Conservation (phyloP, 371 early-diverging fungal species). For the Mucor mucedo region DNA sequence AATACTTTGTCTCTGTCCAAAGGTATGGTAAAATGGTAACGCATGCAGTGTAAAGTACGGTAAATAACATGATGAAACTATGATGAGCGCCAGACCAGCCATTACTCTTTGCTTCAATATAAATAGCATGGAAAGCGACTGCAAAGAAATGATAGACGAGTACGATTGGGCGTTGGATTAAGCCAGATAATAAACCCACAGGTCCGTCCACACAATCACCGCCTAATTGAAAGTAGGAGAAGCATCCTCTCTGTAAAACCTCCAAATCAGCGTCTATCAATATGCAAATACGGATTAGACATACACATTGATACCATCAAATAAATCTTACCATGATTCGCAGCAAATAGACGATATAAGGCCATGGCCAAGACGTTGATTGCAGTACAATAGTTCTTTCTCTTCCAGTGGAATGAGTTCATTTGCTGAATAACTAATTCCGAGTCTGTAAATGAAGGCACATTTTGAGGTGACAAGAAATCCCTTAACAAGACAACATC, state of each 20-base stretch:
- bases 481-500: constrained; percentile 78
- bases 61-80: constrained; percentile 49
- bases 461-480: constrained; percentile 48
- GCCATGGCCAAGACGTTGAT: constrained; percentile 92
- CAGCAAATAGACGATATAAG: constrained; percentile 87
- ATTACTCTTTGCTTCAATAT: constrained; percentile 43
- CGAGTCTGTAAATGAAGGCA: constrained; percentile 55
- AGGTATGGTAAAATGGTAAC: constrained; percentile 60
- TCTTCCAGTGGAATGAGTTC: constrained; percentile 72
- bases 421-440: constrained; percentile 57
- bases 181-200: constrained; percentile 79
- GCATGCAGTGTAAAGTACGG: constrained; percentile 60
- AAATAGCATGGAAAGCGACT: constrained; percentile 77
- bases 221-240: constrained; percentile 84
- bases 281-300: not conserved
- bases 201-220: constrained; percentile 81
- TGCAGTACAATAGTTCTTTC: constrained; percentile 74
- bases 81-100: constrained; percentile 44
- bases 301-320: not conserved
- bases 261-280: constrained; percentile 45
- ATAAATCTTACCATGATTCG: constrained; percentile 25
- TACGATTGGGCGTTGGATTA: constrained; percentile 66
- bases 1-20: constrained; percentile 35
- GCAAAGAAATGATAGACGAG: constrained; percentile 83
- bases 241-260: constrained; percentile 80